Evolutionary conservation across 1,139 yeast genomes (phyloP).

Genomic region (Yamadazyma dushanensis): DNA sequence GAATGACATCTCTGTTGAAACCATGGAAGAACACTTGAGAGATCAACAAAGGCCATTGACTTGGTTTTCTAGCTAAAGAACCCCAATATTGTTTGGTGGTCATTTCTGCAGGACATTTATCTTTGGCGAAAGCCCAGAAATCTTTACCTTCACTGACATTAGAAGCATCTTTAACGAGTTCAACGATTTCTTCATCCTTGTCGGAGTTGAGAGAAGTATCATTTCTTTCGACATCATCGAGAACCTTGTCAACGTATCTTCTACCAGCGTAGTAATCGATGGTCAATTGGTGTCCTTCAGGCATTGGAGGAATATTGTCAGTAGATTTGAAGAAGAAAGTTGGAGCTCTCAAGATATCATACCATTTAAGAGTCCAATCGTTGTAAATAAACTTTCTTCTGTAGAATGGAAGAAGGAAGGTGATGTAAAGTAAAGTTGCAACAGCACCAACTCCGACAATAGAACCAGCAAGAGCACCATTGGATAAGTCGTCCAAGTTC

Average conservation of each 20-base stretch:
- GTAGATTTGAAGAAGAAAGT: constrained; percentile 53
- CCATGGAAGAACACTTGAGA: constrained; percentile 60
- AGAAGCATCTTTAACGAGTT: constrained; percentile 7
- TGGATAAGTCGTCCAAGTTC: constrained; percentile 50
- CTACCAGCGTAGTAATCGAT: constrained; percentile 69
- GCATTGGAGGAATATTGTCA: constrained; percentile 66
- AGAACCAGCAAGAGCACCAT: constrained; percentile 53
- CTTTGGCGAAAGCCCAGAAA: constrained; percentile 11
- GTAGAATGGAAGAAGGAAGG: constrained; percentile 63
- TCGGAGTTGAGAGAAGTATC: constrained; percentile 17
- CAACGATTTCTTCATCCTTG: constrained; percentile 13
- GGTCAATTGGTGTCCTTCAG: constrained; percentile 54
- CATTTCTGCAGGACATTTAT: constrained; percentile 17
- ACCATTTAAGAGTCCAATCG: constrained; percentile 69
- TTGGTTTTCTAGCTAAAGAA: constrained; percentile 44
- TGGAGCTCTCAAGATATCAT: constrained; percentile 60
- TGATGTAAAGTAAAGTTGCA: constrained; percentile 50
- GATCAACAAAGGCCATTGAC: constrained; percentile 52
- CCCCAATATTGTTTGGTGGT: constrained; percentile 47
- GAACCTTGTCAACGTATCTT: constrained; percentile 28
- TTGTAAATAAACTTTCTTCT: constrained; percentile 58
- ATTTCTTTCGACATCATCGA: constrained; percentile 18
- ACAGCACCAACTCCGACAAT: constrained; percentile 65
- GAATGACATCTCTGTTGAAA: constrained; percentile 62
- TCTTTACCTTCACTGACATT: constrained; percentile 9